Percentiles rank a stretch among this genome's conserved stretches.
phyloP scores from a whole-genome alignment of 208 protist genomes.

The Herpetomonas samuelpessoai region DNA sequence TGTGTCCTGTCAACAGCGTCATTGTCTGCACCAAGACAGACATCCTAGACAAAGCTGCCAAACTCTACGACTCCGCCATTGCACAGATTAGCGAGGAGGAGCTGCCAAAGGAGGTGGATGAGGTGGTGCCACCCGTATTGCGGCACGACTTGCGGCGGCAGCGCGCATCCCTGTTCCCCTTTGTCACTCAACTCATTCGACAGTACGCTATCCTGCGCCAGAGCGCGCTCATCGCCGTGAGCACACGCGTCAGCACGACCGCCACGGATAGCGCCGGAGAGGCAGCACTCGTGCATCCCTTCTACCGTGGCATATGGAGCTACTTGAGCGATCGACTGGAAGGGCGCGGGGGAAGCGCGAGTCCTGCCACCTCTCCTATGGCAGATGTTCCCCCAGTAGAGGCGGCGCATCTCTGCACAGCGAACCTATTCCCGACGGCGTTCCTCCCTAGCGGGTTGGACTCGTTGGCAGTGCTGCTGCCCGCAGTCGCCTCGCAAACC shows the following conservation, averaged over 20 bases:
- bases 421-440: slow-evolving; percentile 55
- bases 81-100: slow-evolving; percentile 29
- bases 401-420: slow-evolving; percentile 40
- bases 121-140: slow-evolving; percentile 22
- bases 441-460: slow-evolving; percentile 74
- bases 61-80: slow-evolving; percentile 17
- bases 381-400: slow-evolving; percentile 1
- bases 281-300: slow-evolving; percentile 58
- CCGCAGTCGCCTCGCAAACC: slow-evolving; percentile 41
- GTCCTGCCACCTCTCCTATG: slow-evolving; percentile 2
- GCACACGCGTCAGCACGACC: slow-evolving; percentile 60
- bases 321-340: slow-evolving; percentile 30
- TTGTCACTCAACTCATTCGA: slow-evolving; percentile 73
- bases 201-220: slow-evolving; percentile 63
- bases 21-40: slow-evolving; percentile 80
- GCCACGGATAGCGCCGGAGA: slow-evolving; percentile 24
- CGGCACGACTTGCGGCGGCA: slow-evolving; percentile 28
- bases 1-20: slow-evolving; percentile 51
- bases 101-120: slow-evolving; percentile 11
- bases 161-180: slow-evolving; percentile 38
- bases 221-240: slow-evolving; percentile 50
- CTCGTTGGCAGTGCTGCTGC: slow-evolving; percentile 42
- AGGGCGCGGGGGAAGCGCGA: neutral
- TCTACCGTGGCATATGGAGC: slow-evolving; percentile 65
- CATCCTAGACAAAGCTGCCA: slow-evolving; percentile 45